phyloP scores from a whole-genome alignment of 441 rosid species.

The Theobroma grandiflorum region DNA sequence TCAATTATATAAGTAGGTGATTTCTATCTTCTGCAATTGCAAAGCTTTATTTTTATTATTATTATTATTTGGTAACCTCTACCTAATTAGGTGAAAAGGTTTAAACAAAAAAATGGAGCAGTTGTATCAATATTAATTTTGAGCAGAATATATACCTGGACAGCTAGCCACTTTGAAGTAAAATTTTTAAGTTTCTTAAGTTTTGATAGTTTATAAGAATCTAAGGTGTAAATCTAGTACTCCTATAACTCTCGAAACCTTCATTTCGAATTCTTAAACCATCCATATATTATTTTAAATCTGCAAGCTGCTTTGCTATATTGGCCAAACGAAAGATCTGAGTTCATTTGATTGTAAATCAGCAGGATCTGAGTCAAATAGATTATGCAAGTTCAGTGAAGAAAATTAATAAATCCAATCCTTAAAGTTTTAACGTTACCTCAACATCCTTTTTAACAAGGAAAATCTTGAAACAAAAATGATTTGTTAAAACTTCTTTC shows the following conservation, averaged over 20 bases:
- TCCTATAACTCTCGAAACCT: too few relatives aligned
- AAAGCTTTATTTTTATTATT: neutral
- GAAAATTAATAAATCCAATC: too few relatives aligned
- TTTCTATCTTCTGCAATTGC: neutral
- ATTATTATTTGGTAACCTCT: neutral
- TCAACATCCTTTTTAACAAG: neutral
- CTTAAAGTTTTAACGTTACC: neutral
- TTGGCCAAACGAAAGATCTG: too few relatives aligned
- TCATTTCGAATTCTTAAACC: neutral
- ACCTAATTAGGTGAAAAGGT: neutral
- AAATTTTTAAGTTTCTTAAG: neutral
- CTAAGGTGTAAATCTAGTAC: too few relatives aligned
- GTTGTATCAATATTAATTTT: neutral
- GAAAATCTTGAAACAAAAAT: too few relatives aligned
- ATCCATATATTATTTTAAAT: too few relatives aligned
- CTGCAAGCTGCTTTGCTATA: too few relatives aligned
- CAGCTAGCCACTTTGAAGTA: neutral
- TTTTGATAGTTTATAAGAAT: too few relatives aligned
- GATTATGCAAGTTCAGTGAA: too few relatives aligned
- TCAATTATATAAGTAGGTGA: neutral
- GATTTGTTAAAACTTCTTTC: neutral
- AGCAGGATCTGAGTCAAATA: too few relatives aligned
- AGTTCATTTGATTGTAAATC: too few relatives aligned
- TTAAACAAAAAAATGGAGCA: neutral
- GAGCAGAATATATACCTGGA: neutral